phyloP scores from a whole-genome alignment of 2,329 filamentous ascomycete genomes.

The Sphaerulina populicola region DNA sequence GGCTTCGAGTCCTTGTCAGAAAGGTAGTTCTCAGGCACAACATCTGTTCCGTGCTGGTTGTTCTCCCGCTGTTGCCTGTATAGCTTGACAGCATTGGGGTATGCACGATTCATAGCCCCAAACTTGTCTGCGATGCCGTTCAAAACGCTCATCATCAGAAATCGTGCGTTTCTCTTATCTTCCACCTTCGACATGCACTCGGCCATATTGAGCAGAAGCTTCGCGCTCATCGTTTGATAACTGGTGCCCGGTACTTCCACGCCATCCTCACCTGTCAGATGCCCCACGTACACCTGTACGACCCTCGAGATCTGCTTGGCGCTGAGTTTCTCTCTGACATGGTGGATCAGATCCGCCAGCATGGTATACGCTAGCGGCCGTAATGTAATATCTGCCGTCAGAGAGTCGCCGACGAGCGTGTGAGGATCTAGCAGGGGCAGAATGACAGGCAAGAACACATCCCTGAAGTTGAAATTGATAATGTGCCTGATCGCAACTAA shows the following conservation, averaged over 20 bases:
- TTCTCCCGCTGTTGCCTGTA: slow-evolving; percentile 63
- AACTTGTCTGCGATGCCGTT: slow-evolving; percentile 99
- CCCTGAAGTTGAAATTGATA: slow-evolving; percentile 97
- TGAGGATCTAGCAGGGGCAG: slow-evolving; percentile 90
- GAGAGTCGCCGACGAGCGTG: slow-evolving; percentile 86
- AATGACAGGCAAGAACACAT: slow-evolving; percentile 89
- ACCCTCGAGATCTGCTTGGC: slow-evolving; percentile 91
- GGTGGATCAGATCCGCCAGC: slow-evolving; percentile 95
- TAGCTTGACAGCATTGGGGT: slow-evolving; percentile 86
- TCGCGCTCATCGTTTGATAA: slow-evolving; percentile 99
- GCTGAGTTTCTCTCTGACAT: slow-evolving; percentile 80
- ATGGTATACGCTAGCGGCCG: slow-evolving; percentile 93
- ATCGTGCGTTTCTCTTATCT: slow-evolving; percentile 86
- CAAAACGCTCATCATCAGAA: slow-evolving; percentile 93
- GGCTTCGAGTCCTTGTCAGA: slow-evolving; percentile 72
- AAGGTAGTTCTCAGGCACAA: slow-evolving; percentile 63
- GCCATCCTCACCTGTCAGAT: slow-evolving; percentile 79
- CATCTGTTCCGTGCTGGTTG: slow-evolving; percentile 37
- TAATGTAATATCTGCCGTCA: slow-evolving; percentile 96
- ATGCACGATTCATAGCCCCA: slow-evolving; percentile 93
- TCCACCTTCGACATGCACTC: slow-evolving; percentile 92
- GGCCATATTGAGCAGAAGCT: slow-evolving; percentile 92
- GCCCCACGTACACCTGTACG: slow-evolving; percentile 93
- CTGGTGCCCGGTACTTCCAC: slow-evolving; percentile 68
- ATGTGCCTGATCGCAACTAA: slow-evolving; percentile 95